phyloP scores from a whole-genome alignment of 2,329 filamentous ascomycete genomes.

The Colletotrichum tropicale region DNA sequence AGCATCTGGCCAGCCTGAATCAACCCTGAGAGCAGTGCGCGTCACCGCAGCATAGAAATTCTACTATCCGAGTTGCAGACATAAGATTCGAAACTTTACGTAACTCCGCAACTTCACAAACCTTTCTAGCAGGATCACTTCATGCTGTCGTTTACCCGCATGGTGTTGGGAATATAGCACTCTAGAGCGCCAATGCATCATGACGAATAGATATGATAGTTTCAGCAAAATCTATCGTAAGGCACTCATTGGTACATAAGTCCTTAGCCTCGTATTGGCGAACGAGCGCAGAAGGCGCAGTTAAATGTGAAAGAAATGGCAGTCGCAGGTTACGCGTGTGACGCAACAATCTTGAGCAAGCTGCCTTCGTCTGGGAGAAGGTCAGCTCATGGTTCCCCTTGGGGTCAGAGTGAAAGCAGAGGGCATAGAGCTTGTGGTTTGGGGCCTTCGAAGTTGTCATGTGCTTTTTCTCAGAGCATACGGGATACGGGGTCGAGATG shows the following conservation, averaged over 20 bases:
- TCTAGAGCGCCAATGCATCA: not conserved
- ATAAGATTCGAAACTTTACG: too few relatives aligned
- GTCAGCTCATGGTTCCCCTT: not conserved
- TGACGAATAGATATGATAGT: not conserved
- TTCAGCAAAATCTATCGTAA: not conserved
- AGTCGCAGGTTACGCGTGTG: not conserved
- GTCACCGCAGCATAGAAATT: too few relatives aligned
- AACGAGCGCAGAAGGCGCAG: not conserved
- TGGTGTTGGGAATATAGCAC: not conserved
- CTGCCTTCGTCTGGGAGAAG: not conserved
- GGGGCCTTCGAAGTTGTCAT: not conserved
- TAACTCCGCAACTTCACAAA: not conserved
- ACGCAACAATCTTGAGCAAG: not conserved
- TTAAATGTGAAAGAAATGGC: not conserved
- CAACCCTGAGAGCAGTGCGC: not conserved
- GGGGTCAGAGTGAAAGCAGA: not conserved
- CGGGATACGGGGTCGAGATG: not conserved
- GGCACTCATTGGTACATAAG: not conserved
- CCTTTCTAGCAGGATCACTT: not conserved
- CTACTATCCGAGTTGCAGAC: too few relatives aligned
- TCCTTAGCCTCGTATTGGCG: not conserved
- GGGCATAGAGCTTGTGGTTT: fast-evolving
- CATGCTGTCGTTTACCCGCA: too few relatives aligned
- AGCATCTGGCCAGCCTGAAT: not conserved
- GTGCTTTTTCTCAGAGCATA: not conserved